Evolutionary conservation across 345 rosid genomes (phyloP).

Genomic region (Citrus unshiu): DNA sequence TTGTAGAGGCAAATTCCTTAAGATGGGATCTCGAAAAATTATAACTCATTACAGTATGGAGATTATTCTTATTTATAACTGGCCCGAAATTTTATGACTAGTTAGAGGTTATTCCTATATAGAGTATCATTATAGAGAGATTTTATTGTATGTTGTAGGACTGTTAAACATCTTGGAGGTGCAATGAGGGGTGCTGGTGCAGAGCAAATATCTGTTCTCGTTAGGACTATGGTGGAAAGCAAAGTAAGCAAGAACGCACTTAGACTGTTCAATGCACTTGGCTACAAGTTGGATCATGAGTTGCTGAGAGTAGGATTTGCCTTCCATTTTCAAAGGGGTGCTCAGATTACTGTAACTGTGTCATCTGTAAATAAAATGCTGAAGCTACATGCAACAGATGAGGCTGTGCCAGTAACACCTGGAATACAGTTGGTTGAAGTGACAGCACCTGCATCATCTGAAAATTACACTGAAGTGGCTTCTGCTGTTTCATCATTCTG

Average conservation of each 20-base stretch:
- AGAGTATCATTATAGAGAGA: too few relatives aligned
- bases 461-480: constrained; percentile 76
- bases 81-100: too few relatives aligned
- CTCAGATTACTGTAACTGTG: constrained; percentile 68
- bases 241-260: constrained; percentile 95
- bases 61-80: too few relatives aligned
- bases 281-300: constrained; percentile 93
- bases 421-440: constrained; percentile 98
- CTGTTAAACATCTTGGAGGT: constrained; percentile 90
- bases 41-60: too few relatives aligned
- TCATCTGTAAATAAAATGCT: constrained; percentile 84
- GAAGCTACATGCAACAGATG: constrained; percentile 80
- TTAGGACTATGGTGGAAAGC: constrained; percentile 81
- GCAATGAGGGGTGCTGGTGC: constrained; percentile 92
- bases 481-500: constrained; percentile 83
- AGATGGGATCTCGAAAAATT: too few relatives aligned
- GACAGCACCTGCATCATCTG: constrained; percentile 87
- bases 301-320: constrained; percentile 83
- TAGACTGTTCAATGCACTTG: constrained; percentile 69
- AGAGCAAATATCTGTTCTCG: constrained; percentile 83
- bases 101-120: too few relatives aligned
- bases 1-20: too few relatives aligned
- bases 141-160: constrained; percentile 38
- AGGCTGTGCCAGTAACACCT: constrained; percentile 87
- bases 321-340: constrained; percentile 82